Conservation (phyloP, 75 land plant genomes). For the Pseudotsuga menziesii region DNA sequence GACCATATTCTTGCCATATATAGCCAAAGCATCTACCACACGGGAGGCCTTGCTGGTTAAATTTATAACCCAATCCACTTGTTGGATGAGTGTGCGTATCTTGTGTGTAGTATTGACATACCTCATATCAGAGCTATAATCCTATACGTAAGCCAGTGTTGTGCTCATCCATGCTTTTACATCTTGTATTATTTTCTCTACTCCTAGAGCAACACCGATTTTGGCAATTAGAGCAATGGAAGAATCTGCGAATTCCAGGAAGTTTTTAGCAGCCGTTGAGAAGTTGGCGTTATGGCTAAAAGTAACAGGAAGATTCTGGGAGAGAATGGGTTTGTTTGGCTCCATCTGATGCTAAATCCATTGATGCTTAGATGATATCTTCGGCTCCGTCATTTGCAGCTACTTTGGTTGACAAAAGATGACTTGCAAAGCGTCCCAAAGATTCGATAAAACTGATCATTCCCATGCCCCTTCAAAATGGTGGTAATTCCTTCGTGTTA, state of each 20-base stretch:
- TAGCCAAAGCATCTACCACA: slow-evolving; percentile 50
- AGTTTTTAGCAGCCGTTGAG: slow-evolving; percentile 3
- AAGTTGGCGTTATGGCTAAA: background rate
- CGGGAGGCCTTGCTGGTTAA: slow-evolving; percentile 63
- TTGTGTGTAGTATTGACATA: slow-evolving; percentile 31
- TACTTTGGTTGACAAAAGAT: background rate
- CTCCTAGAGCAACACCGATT: background rate
- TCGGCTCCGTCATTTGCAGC: background rate
- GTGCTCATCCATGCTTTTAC: slow-evolving; percentile 51
- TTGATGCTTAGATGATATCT: slow-evolving; percentile 2
- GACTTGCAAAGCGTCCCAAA: slow-evolving; percentile 14
- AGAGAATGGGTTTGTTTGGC: background rate
- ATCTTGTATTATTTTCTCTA: too few species aligned
- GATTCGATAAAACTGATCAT: too few species aligned
- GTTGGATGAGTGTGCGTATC: background rate
- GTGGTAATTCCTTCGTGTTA: too few species aligned
- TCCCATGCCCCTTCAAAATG: too few species aligned
- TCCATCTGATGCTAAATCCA: background rate
- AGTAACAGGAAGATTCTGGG: background rate
- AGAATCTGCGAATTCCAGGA: background rate
- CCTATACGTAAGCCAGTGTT: slow-evolving; percentile 46
- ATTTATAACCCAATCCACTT: slow-evolving; percentile 32
- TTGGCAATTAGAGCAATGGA: background rate
- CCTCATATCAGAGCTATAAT: slow-evolving; percentile 51
- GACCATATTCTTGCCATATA: slow-evolving; percentile 21